A percentile compares a stretch with the other conserved stretches of the same genome.
Evolutionary conservation across 164 flowering plant species (phyloP).

Genomic region (Liquidambar formosana): DNA sequence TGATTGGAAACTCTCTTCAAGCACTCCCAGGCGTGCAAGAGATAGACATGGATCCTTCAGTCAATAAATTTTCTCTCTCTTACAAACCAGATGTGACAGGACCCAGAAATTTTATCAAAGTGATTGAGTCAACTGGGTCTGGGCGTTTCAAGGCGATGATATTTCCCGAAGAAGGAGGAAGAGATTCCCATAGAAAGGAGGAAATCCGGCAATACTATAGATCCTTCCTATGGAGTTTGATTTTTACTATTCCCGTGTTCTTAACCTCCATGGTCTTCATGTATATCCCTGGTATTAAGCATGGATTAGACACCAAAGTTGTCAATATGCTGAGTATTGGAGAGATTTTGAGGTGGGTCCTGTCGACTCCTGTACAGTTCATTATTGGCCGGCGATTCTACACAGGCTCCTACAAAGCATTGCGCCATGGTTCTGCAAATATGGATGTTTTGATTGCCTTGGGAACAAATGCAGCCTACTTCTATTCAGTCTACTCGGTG

Average conservation of each 20-base stretch:
- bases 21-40: slow-evolving; percentile 70
- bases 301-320: slow-evolving; percentile 51
- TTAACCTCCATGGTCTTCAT: slow-evolving; percentile 80
- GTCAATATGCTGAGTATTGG: slow-evolving; percentile 77
- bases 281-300: slow-evolving; percentile 66
- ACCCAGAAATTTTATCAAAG: slow-evolving; percentile 65
- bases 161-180: slow-evolving; percentile 53
- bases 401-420: slow-evolving; percentile 71
- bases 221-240: slow-evolving; percentile 75
- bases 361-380: slow-evolving; percentile 88
- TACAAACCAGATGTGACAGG: slow-evolving; percentile 76
- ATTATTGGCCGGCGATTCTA: slow-evolving; percentile 81
- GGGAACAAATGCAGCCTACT: slow-evolving; percentile 93
- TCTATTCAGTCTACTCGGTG: slow-evolving; percentile 77
- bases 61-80: slow-evolving; percentile 52
- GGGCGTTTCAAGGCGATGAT: slow-evolving; percentile 58
- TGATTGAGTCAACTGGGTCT: slow-evolving; percentile 57
- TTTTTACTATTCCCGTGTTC: slow-evolving; percentile 80
- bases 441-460: slow-evolving; percentile 94
- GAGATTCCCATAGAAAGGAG: slow-evolving; percentile 43
- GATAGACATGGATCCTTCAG: slow-evolving; percentile 35
- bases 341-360: slow-evolving; percentile 66
- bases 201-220: slow-evolving; percentile 59
- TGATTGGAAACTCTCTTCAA: slow-evolving; percentile 55
- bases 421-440: slow-evolving; percentile 78